Evolutionary conservation across 257 asterid genomes (phyloP), one percentile per base, ranked within the genome.

Genomic region (Primulina eburnea): DNA sequence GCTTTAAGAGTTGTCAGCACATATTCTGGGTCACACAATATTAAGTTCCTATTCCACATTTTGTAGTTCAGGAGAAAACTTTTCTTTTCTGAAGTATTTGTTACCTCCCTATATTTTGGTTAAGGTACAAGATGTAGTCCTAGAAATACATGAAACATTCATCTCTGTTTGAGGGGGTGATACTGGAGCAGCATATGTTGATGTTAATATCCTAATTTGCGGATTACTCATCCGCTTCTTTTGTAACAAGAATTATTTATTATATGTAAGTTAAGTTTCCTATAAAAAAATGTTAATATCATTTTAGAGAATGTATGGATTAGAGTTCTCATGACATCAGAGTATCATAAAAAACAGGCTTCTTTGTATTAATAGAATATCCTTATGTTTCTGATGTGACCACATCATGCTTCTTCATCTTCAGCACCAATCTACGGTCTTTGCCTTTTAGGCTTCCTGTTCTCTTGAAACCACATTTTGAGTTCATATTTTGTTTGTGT

Each of bases 391-490:
- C 72, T 61, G 65, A 34, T 18, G 33, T 40, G 17, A 65, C 58
- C 62, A 33, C 64, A 38, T 35, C 72, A n/a, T 67, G 35, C n/a
- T 1, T 57, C 62, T 61, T 66, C 53, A 11, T 32, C 60, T 32
- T 67, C 4, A 60, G 53, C 73, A 69, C 55, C 64, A 60, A 35
- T 30, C 28, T 62, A 8, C 60, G 11, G 30, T 62, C 17, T 43
- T 57, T 8, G 30, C 17, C 59, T 62, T 12, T 10, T 50, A 5
- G 62, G 56, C 43, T 16, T 61, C 73, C 52, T 62, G 20, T 60
- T 67, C 56, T 43, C 64, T 70, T 73, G 61, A 30, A 32, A 68
- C 65, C 63, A 37, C 20, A 64, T 34, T 67, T 70, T 78, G 64
- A 53, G 35, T 73, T 69, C 59, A 72, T 50, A 29, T 73, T 64